Evolutionary conservation across 371 early-diverging fungal species (phyloP).

Genomic region (Rhizopus microsporus): DNA sequence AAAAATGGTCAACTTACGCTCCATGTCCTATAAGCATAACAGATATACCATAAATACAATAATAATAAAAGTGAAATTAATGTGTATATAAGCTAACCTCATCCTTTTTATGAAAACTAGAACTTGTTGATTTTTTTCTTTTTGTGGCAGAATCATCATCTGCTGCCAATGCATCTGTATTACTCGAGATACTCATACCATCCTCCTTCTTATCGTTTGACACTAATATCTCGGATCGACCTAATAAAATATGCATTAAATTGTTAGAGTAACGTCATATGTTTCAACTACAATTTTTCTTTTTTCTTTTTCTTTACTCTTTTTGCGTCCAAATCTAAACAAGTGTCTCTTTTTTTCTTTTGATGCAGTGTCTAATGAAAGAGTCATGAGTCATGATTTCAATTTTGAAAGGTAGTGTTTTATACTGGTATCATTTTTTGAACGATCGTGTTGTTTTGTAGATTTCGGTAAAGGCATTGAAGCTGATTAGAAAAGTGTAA

Average conservation of each 20-base stretch:
- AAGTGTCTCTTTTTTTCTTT: slow-evolving; percentile 37
- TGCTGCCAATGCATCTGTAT: not conserved
- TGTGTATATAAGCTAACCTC: slow-evolving; percentile 12
- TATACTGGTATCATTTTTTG: no score
- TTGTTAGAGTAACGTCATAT: not conserved
- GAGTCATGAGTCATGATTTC: not conserved
- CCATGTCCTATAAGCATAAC: slow-evolving; percentile 3
- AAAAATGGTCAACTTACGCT: slow-evolving; percentile 4
- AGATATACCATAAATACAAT: not conserved
- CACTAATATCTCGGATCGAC: slow-evolving; percentile 19
- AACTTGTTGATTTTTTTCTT: slow-evolving; percentile 22
- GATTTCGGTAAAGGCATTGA: no score
- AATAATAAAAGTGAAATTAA: not conserved
- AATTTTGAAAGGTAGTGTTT: not conserved
- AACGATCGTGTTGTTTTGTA: no score
- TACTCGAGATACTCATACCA: not conserved
- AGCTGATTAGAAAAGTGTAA: no score
- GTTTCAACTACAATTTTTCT: not conserved
- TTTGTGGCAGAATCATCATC: slow-evolving; percentile 1
- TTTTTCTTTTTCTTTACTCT: slow-evolving; percentile 24
- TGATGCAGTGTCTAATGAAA: slow-evolving; percentile 11
- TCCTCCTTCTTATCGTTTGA: not conserved
- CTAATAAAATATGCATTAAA: slow-evolving; percentile 1
- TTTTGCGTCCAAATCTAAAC: slow-evolving; percentile 42
- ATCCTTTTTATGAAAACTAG: slow-evolving; percentile 14